Percentiles rank a stretch among this genome's conserved stretches.
Evolutionary conservation across 495 filamentous ascomycete species (phyloP).

Genomic region (Mytilinidion resinicola): DNA sequence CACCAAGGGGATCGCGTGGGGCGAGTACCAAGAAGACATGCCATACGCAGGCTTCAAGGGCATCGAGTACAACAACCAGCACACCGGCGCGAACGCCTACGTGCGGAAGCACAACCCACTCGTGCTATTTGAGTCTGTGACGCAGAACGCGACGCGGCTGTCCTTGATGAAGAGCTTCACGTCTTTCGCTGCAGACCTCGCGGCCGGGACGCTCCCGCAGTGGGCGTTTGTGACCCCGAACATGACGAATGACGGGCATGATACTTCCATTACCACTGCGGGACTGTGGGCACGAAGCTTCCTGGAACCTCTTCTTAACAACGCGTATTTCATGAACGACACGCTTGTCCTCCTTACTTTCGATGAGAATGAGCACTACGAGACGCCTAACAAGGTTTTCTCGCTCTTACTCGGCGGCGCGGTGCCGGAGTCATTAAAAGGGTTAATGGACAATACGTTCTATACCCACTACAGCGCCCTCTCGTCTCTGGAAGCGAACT

Average conservation of each 20-base stretch:
- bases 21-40: conserved; percentile 61
- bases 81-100: conserved; percentile 54
- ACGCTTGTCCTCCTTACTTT: conserved; percentile 64
- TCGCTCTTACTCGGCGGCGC: conserved; percentile 61
- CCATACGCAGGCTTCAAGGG: conserved; percentile 65
- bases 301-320: conserved; percentile 54
- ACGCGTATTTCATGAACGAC: conserved; percentile 61
- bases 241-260: conserved; percentile 64
- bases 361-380: conserved; percentile 58
- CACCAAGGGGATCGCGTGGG: conserved; percentile 61
- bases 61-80: conserved; percentile 48
- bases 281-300: conserved; percentile 53
- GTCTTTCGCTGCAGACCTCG: conserved; percentile 54
- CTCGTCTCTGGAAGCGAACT: conserved; percentile 60
- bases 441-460: conserved; percentile 58
- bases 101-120: conserved; percentile 75
- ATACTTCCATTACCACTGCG: conserved; percentile 56
- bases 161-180: conserved; percentile 64
- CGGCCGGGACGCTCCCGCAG: conserved; percentile 55
- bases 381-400: conserved; percentile 50
- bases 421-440: conserved; percentile 50
- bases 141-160: conserved; percentile 47
- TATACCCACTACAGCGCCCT: conserved; percentile 70
- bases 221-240: conserved; percentile 73
- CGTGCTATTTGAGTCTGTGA: conserved; percentile 54